A percentile compares a stretch with the other conserved stretches of the same genome.
Evolutionary conservation across 306 rosid genomes (phyloP).

Genomic region (Cucumis melo): DNA sequence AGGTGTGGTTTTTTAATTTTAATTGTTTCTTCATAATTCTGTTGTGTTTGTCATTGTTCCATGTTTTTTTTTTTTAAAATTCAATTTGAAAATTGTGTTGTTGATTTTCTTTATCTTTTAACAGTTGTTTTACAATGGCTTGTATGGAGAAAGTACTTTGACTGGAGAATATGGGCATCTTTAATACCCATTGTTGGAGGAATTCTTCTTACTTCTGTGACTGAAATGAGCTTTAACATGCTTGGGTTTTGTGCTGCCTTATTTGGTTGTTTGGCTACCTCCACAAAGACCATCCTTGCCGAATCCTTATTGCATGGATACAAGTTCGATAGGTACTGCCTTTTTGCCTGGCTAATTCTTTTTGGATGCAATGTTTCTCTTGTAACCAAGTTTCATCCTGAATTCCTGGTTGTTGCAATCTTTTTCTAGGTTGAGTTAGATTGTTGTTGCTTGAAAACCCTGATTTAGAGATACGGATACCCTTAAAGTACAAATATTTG

Average conservation of each 20-base stretch:
- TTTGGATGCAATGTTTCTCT: not conserved
- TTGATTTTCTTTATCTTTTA: not conserved
- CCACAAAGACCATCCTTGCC: conserved; percentile 93
- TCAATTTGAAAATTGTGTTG: not conserved
- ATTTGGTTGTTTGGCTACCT: conserved; percentile 94
- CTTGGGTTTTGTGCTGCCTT: conserved; percentile 96
- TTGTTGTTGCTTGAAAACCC: not conserved
- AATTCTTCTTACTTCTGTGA: conserved; percentile 86
- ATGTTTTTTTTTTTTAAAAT: not conserved
- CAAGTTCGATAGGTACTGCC: conserved; percentile 72
- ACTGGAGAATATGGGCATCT: conserved; percentile 87
- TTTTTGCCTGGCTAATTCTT: not conserved
- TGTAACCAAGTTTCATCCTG: not conserved
- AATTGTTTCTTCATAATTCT: not conserved
- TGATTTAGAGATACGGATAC: not conserved
- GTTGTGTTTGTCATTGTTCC: not conserved
- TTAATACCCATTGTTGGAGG: conserved; percentile 98
- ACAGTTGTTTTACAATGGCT: conserved; percentile 91
- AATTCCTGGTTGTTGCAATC: not conserved
- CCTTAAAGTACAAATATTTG: not conserved
- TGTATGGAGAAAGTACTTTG: conserved; percentile 87
- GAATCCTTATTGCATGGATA: conserved; percentile 88
- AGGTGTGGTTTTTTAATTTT: conserved; percentile 28
- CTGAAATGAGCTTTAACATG: conserved; percentile 90
- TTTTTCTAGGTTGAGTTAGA: not conserved